Conservation (phyloP, 306 rosid species). For the Trichosanthes cucumerina region DNA sequence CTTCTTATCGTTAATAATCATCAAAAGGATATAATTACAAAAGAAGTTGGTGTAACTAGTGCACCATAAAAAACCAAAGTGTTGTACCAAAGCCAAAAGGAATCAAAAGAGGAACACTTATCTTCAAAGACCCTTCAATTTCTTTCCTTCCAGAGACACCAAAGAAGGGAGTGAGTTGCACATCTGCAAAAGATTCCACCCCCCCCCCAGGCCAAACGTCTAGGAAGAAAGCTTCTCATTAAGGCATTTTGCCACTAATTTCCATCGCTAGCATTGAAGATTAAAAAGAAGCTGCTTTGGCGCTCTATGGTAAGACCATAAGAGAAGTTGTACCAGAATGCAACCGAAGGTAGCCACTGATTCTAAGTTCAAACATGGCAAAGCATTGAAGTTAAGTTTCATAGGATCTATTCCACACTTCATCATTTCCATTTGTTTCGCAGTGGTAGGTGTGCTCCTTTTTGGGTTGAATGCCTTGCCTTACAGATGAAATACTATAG, state of each 20-base stretch:
- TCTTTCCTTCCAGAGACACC: too few species aligned
- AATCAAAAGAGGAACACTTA: too few species aligned
- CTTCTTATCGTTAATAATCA: too few species aligned
- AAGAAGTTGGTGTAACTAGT: too few species aligned
- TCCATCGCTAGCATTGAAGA: neutral
- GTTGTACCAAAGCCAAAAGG: too few species aligned
- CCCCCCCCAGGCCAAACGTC: too few species aligned
- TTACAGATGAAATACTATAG: neutral
- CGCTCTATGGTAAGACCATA: neutral
- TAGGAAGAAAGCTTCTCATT: neutral
- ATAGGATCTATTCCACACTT: neutral
- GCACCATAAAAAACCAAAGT: too few species aligned
- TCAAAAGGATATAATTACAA: too few species aligned
- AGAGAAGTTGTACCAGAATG: neutral
- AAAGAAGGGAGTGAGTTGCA: too few species aligned
- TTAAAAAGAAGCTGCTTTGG: neutral
- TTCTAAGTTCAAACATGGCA: too few species aligned
- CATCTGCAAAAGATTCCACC: too few species aligned
- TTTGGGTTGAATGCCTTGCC: neutral
- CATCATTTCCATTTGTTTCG: neutral
- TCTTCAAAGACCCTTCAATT: too few species aligned
- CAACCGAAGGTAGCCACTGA: neutral
- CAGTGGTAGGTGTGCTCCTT: neutral
- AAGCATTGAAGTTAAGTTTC: neutral
- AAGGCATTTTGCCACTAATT: neutral